Evolutionary conservation across 768 basidiomycete genomes (phyloP), one percentile per base, ranked within the genome.

Genomic region (Gymnopilus junonius): DNA sequence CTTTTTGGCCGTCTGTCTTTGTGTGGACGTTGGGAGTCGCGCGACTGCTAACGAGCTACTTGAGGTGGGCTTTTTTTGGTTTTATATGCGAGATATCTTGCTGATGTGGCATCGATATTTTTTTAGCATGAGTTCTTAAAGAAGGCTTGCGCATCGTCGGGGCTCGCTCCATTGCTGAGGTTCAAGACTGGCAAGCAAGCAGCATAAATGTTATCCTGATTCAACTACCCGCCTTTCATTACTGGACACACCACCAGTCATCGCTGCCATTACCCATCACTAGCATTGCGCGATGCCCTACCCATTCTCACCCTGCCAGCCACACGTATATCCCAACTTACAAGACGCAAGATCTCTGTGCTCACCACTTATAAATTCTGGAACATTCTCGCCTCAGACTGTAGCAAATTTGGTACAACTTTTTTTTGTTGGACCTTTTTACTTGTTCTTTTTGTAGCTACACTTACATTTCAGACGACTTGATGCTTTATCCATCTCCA

Each of bases 1-100:
- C 69, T 99, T 99, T 81, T 79, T 99, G 70, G 96, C 95, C 58
- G 96, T 97, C n/a, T 99, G 97, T 78, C 75, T 99, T 20, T 99
- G 97, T 70, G 97, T 99, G 27, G 97, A 99, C 75, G 97, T 98
- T 54, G 85, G 88, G 70, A 96, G 94, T 71, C 83, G 97, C 40
- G 96, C 96, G 53, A 97, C 93, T 3, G 94, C 92, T 62, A 87
- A 85, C 64, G 94, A 96, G 79, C 75, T 96, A 65, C 78, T 97
- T 2, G 87, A 91, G 78, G 94, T 95, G 66, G 45, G 91, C 80
- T 63, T 43, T 51, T 34, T 31, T 60, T 59, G 59, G 56, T 42
- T 57, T 53, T 39, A 37, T 32, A 14, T n/a, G n/a, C n/a, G n/a
- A n/a, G n/a, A 46, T 23, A 6, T 42, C 7, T 27, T 58, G 45